Conservation (phyloP, 306 rosid genomes). For the Oemleria cerasiformis region DNA sequence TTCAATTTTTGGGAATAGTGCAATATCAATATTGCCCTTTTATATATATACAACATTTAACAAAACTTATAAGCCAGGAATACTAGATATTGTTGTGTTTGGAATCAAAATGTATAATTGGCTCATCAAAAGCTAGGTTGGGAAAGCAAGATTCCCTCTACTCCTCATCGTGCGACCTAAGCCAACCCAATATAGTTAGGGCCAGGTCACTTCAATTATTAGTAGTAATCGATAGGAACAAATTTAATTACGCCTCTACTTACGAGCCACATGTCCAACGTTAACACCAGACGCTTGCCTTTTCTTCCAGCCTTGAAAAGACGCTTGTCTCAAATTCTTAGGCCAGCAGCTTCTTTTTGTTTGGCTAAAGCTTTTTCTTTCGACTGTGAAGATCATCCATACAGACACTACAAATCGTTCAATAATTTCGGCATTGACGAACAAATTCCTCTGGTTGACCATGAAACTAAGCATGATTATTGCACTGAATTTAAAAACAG, state of each 20-base stretch:
- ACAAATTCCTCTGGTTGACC: neutral
- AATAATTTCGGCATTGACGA: constrained; percentile 15
- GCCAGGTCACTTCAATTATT: constrained; percentile 2
- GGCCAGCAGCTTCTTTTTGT: no score
- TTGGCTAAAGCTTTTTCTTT: no score
- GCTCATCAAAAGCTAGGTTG: neutral
- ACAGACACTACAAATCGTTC: neutral
- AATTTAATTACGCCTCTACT: constrained; percentile 2
- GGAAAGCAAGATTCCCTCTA: neutral
- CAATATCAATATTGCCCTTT: no score
- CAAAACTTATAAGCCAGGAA: no score
- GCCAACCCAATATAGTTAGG: constrained; percentile 9
- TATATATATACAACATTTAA: no score
- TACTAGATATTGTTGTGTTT: no score
- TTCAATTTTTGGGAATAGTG: no score
- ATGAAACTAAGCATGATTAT: neutral
- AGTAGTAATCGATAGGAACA: neutral
- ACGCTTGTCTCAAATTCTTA: neutral
- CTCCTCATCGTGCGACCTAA: constrained; percentile 13
- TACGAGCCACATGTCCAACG: constrained; percentile 20
- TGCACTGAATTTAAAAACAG: neutral
- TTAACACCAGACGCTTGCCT: neutral
- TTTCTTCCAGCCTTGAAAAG: neutral
- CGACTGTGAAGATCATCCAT: neutral
- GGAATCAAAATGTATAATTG: neutral